A percentile compares a stretch with the other conserved stretches of the same genome.
Evolutionary conservation across 768 basidiomycete genomes (phyloP).

Genomic region (Porpolomopsis calyptriformis): DNA sequence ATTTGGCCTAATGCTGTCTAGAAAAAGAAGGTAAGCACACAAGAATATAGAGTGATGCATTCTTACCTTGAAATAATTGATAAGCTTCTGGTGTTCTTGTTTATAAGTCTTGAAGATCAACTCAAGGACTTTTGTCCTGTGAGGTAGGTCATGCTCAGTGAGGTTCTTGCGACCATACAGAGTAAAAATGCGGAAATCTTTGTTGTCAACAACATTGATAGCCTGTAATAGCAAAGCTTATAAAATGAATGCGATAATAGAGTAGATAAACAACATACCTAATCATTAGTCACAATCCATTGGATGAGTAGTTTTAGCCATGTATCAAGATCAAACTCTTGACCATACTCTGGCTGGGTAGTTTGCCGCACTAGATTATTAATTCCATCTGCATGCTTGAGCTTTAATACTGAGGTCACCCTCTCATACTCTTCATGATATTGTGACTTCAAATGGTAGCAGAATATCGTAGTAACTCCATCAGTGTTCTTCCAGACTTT

Average conservation of each 20-base stretch:
- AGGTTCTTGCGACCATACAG: constrained; percentile 17
- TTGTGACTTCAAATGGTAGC: constrained; percentile 15
- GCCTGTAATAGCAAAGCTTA: constrained; percentile 24
- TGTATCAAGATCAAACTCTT: constrained; percentile 15
- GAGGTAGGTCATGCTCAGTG: constrained; percentile 23
- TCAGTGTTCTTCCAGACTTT: constrained; percentile 12
- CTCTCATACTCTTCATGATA: constrained; percentile 12
- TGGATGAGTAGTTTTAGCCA: constrained; percentile 13
- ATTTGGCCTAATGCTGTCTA: no score
- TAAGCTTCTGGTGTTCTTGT: constrained; percentile 13
- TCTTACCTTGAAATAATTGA: constrained; percentile 17
- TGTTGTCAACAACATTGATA: constrained; percentile 26
- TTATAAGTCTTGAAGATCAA: constrained; percentile 18
- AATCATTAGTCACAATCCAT: constrained; percentile 22
- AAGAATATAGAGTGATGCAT: no score
- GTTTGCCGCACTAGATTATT: background rate
- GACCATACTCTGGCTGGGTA: background rate
- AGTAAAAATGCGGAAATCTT: constrained; percentile 22
- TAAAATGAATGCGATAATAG: no score
- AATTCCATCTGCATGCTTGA: constrained; percentile 9
- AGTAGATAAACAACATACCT: no score
- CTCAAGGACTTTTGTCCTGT: constrained; percentile 21
- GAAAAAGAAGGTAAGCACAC: no score
- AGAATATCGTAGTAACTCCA: constrained; percentile 15
- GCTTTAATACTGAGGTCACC: constrained; percentile 8